Evolutionary conservation across 2,329 filamentous ascomycete genomes (phyloP).

Genomic region (Corniculantispora saksenae): DNA sequence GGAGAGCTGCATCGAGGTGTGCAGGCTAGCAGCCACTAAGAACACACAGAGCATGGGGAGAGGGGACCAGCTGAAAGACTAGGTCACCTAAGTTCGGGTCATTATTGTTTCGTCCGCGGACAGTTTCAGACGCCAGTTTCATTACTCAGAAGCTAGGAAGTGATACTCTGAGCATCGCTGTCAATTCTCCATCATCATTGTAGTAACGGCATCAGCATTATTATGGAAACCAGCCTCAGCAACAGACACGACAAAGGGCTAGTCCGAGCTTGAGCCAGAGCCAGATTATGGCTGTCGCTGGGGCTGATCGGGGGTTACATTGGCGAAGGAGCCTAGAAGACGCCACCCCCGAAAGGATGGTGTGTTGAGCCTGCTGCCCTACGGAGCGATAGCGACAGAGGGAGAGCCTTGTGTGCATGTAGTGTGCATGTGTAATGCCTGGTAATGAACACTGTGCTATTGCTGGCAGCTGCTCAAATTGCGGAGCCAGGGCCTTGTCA

Average conservation of each 20-base stretch:
- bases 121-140: neutral
- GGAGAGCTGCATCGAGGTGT: slow-evolving; percentile 11
- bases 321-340: slow-evolving; percentile 12
- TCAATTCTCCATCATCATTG: neutral
- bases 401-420: neutral
- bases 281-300: slow-evolving; percentile 3
- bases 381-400: neutral
- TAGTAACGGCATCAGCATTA: neutral
- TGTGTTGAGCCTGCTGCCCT: neutral
- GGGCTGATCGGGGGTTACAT: slow-evolving; percentile 19
- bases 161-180: neutral
- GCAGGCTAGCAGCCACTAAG: slow-evolving; percentile 8
- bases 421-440: neutral
- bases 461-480: neutral
- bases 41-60: neutral
- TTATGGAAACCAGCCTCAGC: neutral
- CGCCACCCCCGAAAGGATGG: slow-evolving; percentile 11
- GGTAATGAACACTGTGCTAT: neutral
- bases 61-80: slow-evolving; percentile 11
- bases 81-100: neutral
- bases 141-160: neutral
- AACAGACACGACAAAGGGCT: neutral
- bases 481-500: neutral
- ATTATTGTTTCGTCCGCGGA: neutral
- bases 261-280: neutral